Base-by-base conservation (phyloP, 768 basidiomycete species). In the Postia placenta region DNA sequence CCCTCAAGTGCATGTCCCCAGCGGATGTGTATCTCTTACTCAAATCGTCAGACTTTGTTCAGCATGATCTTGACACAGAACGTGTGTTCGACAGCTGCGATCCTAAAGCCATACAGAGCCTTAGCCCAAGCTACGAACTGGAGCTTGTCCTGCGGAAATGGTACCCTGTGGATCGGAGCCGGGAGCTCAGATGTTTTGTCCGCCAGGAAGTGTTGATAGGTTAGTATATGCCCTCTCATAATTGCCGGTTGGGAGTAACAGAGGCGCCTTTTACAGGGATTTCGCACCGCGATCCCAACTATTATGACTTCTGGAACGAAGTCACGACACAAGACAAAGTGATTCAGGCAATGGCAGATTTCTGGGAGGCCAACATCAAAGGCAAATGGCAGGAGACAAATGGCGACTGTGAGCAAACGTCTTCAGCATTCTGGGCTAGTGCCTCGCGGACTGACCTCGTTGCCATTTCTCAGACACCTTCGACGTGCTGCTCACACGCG, bases 151-250 rank as follows among this genome's bases (percentile, higher is more conserved):
- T 97, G 45, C 79, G 89, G 47, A 94, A 92, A 62, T 96, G 92
- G 89, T 90, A 92, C 56, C 72, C 86, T 20, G 71, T 98, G 47
- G 88, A 93, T 57, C 77, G 78, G 26, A 81, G 87, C 52, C 78
- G 92, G 42, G 94, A 98, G 65, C 66, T 96, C 44, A 74, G 95
- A 17, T 95, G 94, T 70, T 97, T 98, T 61, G 91, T 97, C 6
- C 74, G 90, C 25, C 69, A 81, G 9, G 75, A 83, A 47, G 65
- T 56, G 1, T 69, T 98, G 5, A 57, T 96, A 19, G 95, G 94
- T 93, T 41, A 35, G 79, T 73, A 26, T 9, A 11, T 45, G 39
- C 22, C 12, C 42, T 23, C 47, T 17, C 2, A 20, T 14, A 30
- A 12, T 19, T 40, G 11, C 11, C 17, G 26, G 26, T 36, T 46